Evolutionary conservation across 2,329 filamentous ascomycete genomes (phyloP).

Genomic region (Trematosphaeria pertusa): DNA sequence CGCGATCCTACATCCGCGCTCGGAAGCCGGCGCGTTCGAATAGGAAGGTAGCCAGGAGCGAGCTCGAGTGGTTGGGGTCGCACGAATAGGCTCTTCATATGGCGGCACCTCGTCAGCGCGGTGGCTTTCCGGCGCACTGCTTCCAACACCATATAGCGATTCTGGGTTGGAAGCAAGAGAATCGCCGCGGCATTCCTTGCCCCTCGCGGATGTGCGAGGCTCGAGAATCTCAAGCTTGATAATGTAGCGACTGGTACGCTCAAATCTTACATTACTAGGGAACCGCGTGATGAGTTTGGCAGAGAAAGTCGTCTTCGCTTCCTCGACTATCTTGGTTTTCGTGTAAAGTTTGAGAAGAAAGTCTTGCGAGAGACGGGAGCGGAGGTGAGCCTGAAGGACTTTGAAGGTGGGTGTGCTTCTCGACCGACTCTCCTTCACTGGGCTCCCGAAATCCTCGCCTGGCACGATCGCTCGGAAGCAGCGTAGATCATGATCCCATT

Average conservation of each 20-base stretch:
- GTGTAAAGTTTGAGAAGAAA: neutral
- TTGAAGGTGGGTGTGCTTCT: too few species aligned
- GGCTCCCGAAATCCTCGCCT: neutral
- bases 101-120: too few species aligned
- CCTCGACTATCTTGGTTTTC: neutral
- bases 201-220: too few species aligned
- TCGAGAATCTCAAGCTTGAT: constrained; percentile 29
- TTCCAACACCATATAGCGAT: too few species aligned
- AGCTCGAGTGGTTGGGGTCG: too few species aligned
- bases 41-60: neutral
- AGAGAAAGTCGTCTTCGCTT: constrained; percentile 21
- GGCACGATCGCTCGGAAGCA: constrained; percentile 32
- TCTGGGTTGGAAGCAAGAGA: too few species aligned
- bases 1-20: too few species aligned
- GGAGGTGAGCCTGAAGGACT: neutral
- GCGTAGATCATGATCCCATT: constrained; percentile 25
- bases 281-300: constrained; percentile 29
- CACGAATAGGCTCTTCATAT: too few species aligned
- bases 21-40: too few species aligned
- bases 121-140: too few species aligned
- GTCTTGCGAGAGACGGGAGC: neutral
- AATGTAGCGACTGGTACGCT: constrained; percentile 37
- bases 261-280: constrained; percentile 34
- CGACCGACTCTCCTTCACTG: too few species aligned
- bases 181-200: too few species aligned